Conservation (phyloP, 2,329 filamentous ascomycete genomes). For the Xylaria hypoxylon region DNA sequence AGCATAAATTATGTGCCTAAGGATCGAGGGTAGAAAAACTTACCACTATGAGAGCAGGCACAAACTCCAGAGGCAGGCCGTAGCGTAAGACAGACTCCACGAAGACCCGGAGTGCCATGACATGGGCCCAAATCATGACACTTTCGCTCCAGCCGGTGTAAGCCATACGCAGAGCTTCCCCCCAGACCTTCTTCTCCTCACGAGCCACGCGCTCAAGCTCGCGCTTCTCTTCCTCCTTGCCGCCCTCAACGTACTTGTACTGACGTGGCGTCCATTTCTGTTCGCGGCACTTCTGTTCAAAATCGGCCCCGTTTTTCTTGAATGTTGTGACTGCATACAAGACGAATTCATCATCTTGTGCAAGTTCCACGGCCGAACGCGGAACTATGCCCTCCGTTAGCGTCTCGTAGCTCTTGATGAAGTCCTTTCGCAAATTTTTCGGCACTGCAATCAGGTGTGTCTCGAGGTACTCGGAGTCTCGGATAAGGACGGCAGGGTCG, state of each 20-base stretch:
- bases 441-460: constrained; percentile 95
- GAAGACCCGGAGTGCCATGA: constrained; percentile 90
- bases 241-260: constrained; percentile 92
- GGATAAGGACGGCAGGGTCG: constrained; percentile 81
- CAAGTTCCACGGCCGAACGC: constrained; percentile 82
- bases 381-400: constrained; percentile 92
- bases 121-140: constrained; percentile 96
- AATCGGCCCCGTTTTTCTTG: constrained; percentile 89
- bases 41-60: constrained; percentile 87
- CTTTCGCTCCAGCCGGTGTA: constrained; percentile 95
- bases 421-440: constrained; percentile 83
- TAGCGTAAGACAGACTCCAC: constrained; percentile 98
- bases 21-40: constrained; percentile 46
- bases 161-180: constrained; percentile 86
- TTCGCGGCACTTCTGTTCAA: constrained; percentile 91
- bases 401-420: constrained; percentile 89
- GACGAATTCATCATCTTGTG: constrained; percentile 88
- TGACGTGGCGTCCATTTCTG: constrained; percentile 95
- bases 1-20: not conserved
- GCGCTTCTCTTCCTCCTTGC: constrained; percentile 86
- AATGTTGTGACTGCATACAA: constrained; percentile 92
- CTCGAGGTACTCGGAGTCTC: constrained; percentile 95
- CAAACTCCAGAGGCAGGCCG: constrained; percentile 89
- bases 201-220: constrained; percentile 85
- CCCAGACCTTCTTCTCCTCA: constrained; percentile 92